Base-by-base conservation (phyloP, 2,329 filamentous ascomycete genomes). In the Curvularia spicifera region DNA sequence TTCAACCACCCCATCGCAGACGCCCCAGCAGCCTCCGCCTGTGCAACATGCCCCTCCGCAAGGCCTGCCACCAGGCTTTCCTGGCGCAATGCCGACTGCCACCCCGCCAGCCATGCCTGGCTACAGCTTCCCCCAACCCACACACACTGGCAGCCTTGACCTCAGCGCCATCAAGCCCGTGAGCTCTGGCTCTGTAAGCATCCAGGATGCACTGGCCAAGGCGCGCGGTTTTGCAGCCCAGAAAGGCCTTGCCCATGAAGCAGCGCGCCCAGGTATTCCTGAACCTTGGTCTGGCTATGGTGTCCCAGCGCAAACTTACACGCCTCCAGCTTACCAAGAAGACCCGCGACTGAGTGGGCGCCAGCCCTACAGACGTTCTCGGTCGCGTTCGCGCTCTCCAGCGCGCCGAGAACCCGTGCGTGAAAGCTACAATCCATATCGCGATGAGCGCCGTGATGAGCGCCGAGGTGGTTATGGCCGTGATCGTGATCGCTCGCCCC, bases 121-220 rank as follows among this genome's bases (percentile, higher is more conserved):
- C 56, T 86, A 82, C 68, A 74, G 78, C 29, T 79, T 89, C 29
- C 89, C 90, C 3, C 87, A 88, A 66, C 90, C 91, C 2, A 86
- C 89, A 5, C 84, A 84, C 55, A 90, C 89, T 58, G 91, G 91
- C 50, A 93, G 86, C 67, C 82, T 96, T 62, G 91, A 96, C 72
- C 79, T 96, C 51, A 93, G 89, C 78, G 84, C 86, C 54, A 91
- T 95, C 72, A 90, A 90, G 70, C 91, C 92, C 4, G 85, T 89
- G 54, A 91, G 85, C 73, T 91, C 90, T 29, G 92, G 92, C 57
- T 91, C 89, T 20, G 89, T 96, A 68, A 94, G 89, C 76, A 89
- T 96, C 64, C 86, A 89, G 57, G 91, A 96, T 75, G 90, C 91
- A 48, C 89, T 96, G 68, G 91, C 92, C 39, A 91, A 93, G 75